phyloP scores from a whole-genome alignment of 179 eudicot species.

The Heliamphora pulchella region DNA sequence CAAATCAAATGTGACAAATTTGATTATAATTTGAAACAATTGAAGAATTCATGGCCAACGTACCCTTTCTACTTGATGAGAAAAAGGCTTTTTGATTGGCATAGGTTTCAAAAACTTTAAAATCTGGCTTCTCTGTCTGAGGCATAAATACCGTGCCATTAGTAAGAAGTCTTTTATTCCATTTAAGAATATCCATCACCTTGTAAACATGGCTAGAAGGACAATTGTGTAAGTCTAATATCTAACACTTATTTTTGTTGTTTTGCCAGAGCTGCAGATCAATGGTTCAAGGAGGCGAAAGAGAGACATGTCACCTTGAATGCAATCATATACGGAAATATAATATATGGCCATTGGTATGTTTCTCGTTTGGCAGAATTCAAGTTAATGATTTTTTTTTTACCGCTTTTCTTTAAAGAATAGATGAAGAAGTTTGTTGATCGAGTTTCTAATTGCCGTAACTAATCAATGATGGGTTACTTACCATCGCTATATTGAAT shows the following conservation, averaged over 20 bases:
- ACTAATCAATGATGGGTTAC: neutral
- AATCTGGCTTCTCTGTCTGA: neutral
- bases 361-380: slow-evolving; percentile 11
- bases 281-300: slow-evolving; percentile 91
- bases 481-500: neutral
- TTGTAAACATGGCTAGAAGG: neutral
- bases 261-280: slow-evolving; percentile 90
- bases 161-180: neutral
- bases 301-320: slow-evolving; percentile 57
- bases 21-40: slow-evolving; percentile 1
- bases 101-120: neutral
- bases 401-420: neutral
- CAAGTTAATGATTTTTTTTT: neutral
- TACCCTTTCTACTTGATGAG: neutral
- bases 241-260: slow-evolving; percentile 28
- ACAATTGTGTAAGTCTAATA: neutral
- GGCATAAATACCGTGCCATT: neutral
- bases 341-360: slow-evolving; percentile 88
- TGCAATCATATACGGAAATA: slow-evolving; percentile 74
- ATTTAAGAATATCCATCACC: neutral
- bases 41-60: neutral
- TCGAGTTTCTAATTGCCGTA: neutral
- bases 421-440: neutral
- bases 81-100: slow-evolving; percentile 8
- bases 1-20: neutral